Evolutionary conservation across 306 rosid species (phyloP).

Genomic region (Luffa aegyptiaca): DNA sequence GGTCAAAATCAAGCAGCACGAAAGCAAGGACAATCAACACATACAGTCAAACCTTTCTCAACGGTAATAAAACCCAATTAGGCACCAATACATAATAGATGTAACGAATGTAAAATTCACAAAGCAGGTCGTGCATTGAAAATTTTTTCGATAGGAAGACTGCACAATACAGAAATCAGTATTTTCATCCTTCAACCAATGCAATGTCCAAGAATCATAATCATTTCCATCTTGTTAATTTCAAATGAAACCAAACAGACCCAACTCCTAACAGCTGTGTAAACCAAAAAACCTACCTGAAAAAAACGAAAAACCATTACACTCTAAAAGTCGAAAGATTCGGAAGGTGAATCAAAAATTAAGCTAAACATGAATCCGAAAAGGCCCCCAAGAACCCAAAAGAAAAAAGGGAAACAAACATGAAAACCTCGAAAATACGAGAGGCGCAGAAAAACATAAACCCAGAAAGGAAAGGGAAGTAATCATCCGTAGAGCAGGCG

Average conservation of each 20-base stretch:
- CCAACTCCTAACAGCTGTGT: not conserved
- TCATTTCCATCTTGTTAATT: not conserved
- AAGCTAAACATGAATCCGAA: not conserved
- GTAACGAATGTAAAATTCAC: not conserved
- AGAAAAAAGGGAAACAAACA: conserved; percentile 22
- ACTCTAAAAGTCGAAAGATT: conserved; percentile 28
- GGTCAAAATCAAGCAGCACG: conserved; percentile 3
- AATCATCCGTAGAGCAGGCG: not conserved
- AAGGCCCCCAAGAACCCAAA: not conserved
- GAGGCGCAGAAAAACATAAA: conserved; percentile 16
- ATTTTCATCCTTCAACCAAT: not conserved
- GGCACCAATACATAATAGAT: not conserved
- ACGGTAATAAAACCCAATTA: not conserved
- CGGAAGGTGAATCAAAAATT: conserved; percentile 21
- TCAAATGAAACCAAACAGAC: not conserved
- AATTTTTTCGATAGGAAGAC: not conserved
- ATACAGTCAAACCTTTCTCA: not conserved
- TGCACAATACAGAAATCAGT: not conserved
- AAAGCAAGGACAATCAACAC: not conserved
- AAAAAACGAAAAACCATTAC: not conserved
- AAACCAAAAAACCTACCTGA: not conserved
- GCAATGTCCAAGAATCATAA: not conserved
- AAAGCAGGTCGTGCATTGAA: not conserved
- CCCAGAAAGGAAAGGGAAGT: conserved; percentile 16
- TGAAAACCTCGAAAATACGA: conserved; percentile 16